A percentile compares a stretch with the other conserved stretches of the same genome.
Evolutionary conservation across 2,329 filamentous ascomycete genomes (phyloP).

Genomic region (Saccharata proteae): DNA sequence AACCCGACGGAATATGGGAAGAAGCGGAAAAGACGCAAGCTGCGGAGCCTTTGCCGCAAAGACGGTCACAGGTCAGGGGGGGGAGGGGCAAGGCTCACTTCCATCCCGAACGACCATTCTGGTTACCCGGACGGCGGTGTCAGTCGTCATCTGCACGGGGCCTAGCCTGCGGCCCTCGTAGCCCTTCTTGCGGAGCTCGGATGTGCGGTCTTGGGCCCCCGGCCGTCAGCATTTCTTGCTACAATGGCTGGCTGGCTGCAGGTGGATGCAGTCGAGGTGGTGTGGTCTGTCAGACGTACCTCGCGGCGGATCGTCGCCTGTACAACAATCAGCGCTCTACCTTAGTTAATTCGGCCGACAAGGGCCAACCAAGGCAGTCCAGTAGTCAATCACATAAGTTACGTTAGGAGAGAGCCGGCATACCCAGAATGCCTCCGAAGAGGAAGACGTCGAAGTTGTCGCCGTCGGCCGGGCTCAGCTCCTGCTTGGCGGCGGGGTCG

Average conservation of each 20-base stretch:
- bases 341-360: slow-evolving; percentile 1
- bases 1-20: too few species aligned
- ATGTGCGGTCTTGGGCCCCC: slow-evolving; percentile 69
- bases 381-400: slow-evolving; percentile 1
- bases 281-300: slow-evolving; percentile 52
- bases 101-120: slow-evolving; percentile 76
- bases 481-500: slow-evolving; percentile 71
- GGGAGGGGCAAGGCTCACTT: slow-evolving; percentile 43
- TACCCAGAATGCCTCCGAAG: slow-evolving; percentile 92
- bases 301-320: slow-evolving; percentile 86
- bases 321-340: slow-evolving; percentile 15
- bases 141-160: slow-evolving; percentile 94
- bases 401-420: too few species aligned
- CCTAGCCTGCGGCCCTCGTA: slow-evolving; percentile 79
- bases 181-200: slow-evolving; percentile 88
- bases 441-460: slow-evolving; percentile 79
- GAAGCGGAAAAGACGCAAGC: too few species aligned
- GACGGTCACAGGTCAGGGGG: background rate
- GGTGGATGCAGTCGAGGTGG: slow-evolving; percentile 1
- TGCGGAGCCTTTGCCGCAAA: too few species aligned
- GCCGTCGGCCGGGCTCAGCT: slow-evolving; percentile 73
- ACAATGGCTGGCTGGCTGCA: slow-evolving; percentile 6
- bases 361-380: slow-evolving; percentile 1
- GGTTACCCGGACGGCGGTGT: slow-evolving; percentile 90
- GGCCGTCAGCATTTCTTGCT: slow-evolving; percentile 13